phyloP scores from a whole-genome alignment of 768 basidiomycete species.

The Phlegmacium glaucopus region DNA sequence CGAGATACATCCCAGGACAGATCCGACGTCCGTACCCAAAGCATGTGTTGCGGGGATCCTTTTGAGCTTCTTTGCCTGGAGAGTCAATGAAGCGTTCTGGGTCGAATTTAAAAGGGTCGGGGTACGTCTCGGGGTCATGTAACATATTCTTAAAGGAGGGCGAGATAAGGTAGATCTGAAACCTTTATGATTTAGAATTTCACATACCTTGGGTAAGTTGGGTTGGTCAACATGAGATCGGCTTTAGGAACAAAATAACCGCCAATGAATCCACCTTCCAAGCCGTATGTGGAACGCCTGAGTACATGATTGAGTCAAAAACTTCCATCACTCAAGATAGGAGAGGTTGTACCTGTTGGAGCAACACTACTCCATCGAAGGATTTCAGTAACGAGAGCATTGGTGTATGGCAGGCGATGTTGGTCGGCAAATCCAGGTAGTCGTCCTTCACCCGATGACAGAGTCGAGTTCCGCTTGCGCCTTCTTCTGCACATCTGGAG shows the following conservation, averaged over 20 bases:
- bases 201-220: constrained; percentile 46
- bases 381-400: constrained; percentile 19
- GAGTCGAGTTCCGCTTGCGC: constrained; percentile 34
- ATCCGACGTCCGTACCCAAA: constrained; percentile 49
- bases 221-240: constrained; percentile 41
- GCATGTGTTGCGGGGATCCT: constrained; percentile 37
- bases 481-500: constrained; percentile 27
- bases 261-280: constrained; percentile 39
- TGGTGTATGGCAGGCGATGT: constrained; percentile 22
- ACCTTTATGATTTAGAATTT: background rate
- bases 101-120: constrained; percentile 46
- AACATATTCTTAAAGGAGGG: constrained; percentile 43
- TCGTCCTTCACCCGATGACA: constrained; percentile 25
- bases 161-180: background rate
- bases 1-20: no score
- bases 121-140: constrained; percentile 45
- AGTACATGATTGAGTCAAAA: background rate
- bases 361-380: constrained; percentile 42
- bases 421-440: constrained; percentile 26
- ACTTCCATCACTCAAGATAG: background rate
- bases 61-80: constrained; percentile 27
- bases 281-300: constrained; percentile 46
- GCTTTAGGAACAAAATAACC: constrained; percentile 51
- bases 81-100: constrained; percentile 41
- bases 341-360: constrained; percentile 31